phyloP scores from a whole-genome alignment of 768 basidiomycete species.

The Auriscalpium vulgare region DNA sequence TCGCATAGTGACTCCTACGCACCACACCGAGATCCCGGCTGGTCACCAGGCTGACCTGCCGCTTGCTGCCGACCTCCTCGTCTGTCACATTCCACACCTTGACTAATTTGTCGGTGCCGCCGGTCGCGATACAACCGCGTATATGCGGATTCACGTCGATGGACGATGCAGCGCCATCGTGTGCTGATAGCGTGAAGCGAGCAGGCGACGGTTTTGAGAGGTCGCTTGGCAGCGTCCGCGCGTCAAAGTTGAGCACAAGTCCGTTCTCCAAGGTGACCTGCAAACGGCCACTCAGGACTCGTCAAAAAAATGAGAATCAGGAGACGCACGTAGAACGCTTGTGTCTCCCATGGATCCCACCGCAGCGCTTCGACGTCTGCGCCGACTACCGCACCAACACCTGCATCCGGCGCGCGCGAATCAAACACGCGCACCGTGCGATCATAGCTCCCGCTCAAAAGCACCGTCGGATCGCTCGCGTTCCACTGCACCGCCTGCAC shows the following conservation, averaged over 20 bases:
- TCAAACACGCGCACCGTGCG: conserved; percentile 94
- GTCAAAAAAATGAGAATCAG: not conserved
- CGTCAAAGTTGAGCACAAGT: conserved; percentile 86
- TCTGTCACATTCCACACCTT: conserved; percentile 92
- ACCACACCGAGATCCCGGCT: conserved; percentile 90
- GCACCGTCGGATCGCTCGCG: conserved; percentile 74
- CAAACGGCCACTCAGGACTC: not conserved
- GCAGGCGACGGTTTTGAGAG: conserved; percentile 57
- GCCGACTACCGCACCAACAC: conserved; percentile 79
- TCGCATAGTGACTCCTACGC: conserved; percentile 20
- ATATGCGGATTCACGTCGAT: conserved; percentile 89
- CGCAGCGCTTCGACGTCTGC: conserved; percentile 89
- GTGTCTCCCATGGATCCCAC: conserved; percentile 94
- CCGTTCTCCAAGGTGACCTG: conserved; percentile 96
- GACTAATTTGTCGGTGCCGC: conserved; percentile 90
- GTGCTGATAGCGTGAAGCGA: conserved; percentile 86
- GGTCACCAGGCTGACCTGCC: conserved; percentile 74
- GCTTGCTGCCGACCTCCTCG: conserved; percentile 51
- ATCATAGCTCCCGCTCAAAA: conserved; percentile 92
- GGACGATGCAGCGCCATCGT: conserved; percentile 84
- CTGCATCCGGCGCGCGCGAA: conserved; percentile 70
- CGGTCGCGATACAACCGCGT: conserved; percentile 86
- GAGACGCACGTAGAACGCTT: conserved; percentile 72
- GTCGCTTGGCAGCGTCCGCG: conserved; percentile 69
- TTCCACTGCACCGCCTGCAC: conserved; percentile 98